phyloP scores from a whole-genome alignment of 2,329 filamentous ascomycete species.

The Setomelanomma holmii region DNA sequence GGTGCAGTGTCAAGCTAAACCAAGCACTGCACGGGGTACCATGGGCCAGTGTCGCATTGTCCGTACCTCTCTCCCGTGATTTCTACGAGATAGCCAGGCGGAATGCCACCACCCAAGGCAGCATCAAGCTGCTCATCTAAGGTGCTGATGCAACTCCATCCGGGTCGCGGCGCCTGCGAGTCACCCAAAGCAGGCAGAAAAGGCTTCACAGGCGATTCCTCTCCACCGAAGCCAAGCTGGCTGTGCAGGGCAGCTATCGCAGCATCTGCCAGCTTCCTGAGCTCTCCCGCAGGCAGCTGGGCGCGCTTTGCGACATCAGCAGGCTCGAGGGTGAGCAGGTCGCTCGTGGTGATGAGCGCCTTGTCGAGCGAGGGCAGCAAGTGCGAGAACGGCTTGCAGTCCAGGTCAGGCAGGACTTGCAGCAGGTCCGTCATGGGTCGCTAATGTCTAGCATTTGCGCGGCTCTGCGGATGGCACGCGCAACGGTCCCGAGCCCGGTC shows the following conservation, averaged over 20 bases:
- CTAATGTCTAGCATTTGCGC: slow-evolving; percentile 35
- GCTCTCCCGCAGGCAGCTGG: slow-evolving; percentile 78
- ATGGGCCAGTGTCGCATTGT: background rate
- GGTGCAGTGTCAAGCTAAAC: slow-evolving; percentile 5
- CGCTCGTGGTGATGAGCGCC: slow-evolving; percentile 77
- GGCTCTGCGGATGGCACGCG: slow-evolving; percentile 43
- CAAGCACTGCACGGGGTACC: slow-evolving; percentile 10
- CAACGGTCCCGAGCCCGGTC: slow-evolving; percentile 8
- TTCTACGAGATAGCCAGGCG: slow-evolving; percentile 82
- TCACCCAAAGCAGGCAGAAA: slow-evolving; percentile 22
- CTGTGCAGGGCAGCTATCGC: slow-evolving; percentile 72
- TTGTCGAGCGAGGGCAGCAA: slow-evolving; percentile 82
- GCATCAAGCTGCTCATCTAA: slow-evolving; percentile 76
- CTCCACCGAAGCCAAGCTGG: slow-evolving; percentile 59
- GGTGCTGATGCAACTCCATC: slow-evolving; percentile 75
- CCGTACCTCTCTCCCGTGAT: slow-evolving; percentile 82
- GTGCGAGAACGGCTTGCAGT: slow-evolving; percentile 72
- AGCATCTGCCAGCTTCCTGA: slow-evolving; percentile 74
- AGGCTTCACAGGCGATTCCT: slow-evolving; percentile 23
- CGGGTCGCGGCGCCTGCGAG: slow-evolving; percentile 19
- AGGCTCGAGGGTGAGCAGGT: slow-evolving; percentile 84
- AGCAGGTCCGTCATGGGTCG: slow-evolving; percentile 81
- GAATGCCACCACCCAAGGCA: slow-evolving; percentile 78
- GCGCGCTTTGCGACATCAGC: slow-evolving; percentile 86
- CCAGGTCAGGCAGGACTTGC: slow-evolving; percentile 81